Evolutionary conservation across 495 filamentous ascomycete species (phyloP).

Genomic region (Lindgomyces ingoldianus): DNA sequence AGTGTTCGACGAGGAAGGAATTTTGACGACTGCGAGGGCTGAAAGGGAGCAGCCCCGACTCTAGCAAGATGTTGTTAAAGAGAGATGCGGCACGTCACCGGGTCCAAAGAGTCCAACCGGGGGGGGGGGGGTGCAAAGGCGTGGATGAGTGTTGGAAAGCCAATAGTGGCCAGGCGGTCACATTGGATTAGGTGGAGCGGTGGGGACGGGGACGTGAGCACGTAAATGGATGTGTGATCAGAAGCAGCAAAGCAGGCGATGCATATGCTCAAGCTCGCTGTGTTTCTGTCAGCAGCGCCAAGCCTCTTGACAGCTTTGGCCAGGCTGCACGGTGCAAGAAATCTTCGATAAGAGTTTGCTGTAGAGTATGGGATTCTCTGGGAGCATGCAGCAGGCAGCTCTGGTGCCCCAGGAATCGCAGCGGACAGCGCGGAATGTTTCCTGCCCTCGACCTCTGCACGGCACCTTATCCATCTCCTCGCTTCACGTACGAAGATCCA

Average conservation of each 20-base stretch:
- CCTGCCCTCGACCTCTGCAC: too few species aligned
- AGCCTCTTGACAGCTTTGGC: background rate
- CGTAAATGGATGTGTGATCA: constrained; percentile 16
- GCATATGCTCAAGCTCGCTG: constrained; percentile 4
- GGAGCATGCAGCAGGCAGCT: too few species aligned
- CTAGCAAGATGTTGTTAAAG: constrained; percentile 13
- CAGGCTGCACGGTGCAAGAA: background rate
- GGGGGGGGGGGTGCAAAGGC: constrained; percentile 18
- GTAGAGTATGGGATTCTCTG: too few species aligned
- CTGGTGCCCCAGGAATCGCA: too few species aligned
- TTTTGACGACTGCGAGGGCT: constrained; percentile 57
- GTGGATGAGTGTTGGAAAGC: constrained; percentile 22
- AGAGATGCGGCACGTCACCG: constrained; percentile 29
- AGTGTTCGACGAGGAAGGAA: constrained; percentile 49
- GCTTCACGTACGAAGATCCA: too few species aligned
- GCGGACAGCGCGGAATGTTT: background rate
- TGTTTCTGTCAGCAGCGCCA: background rate
- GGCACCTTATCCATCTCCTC: too few species aligned
- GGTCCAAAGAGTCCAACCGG: constrained; percentile 13
- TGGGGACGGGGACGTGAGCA: constrained; percentile 3
- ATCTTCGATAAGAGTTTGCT: background rate
- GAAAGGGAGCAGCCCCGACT: constrained; percentile 53
- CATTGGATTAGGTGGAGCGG: constrained; percentile 22
- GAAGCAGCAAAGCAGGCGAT: constrained; percentile 2
- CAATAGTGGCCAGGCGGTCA: constrained; percentile 21